Evolutionary conservation across 164 flowering plant genomes (phyloP).

Genomic region (Stephania yunnanensis): DNA sequence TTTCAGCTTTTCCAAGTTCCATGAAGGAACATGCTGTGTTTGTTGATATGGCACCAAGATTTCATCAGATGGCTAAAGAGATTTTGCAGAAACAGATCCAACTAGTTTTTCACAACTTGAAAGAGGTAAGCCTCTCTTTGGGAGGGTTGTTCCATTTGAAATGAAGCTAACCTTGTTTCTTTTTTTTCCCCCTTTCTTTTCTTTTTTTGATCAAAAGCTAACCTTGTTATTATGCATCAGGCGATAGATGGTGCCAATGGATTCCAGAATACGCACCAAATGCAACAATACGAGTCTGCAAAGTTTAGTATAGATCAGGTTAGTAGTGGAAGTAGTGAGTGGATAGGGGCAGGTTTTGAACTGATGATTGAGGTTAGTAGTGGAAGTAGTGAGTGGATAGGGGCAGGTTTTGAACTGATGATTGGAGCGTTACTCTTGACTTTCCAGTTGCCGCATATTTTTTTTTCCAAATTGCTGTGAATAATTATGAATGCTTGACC

Average conservation of each 20-base stretch:
- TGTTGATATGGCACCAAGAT: conserved; percentile 80
- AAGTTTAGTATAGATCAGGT: conserved; percentile 94
- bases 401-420: background rate
- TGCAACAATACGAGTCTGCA: conserved; percentile 70
- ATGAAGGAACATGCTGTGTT: conserved; percentile 73
- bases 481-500: conserved; percentile 1
- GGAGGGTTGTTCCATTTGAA: background rate
- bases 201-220: no score
- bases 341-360: background rate
- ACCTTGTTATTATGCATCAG: conserved; percentile 27
- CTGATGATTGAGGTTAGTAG: no score
- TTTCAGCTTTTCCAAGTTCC: conserved; percentile 59
- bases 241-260: conserved; percentile 97
- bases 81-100: conserved; percentile 69
- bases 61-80: conserved; percentile 69
- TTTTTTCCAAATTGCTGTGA: background rate
- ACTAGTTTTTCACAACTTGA: conserved; percentile 55
- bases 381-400: no score
- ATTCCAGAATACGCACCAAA: conserved; percentile 90
- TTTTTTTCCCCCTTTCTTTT: no score
- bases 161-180: background rate
- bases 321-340: conserved; percentile 7
- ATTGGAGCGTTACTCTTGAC: background rate
- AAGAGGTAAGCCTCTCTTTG: conserved; percentile 44
- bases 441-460: background rate